phyloP scores from a whole-genome alignment of 2,329 filamentous ascomycete species.

The Colletotrichum orchidophilum region DNA sequence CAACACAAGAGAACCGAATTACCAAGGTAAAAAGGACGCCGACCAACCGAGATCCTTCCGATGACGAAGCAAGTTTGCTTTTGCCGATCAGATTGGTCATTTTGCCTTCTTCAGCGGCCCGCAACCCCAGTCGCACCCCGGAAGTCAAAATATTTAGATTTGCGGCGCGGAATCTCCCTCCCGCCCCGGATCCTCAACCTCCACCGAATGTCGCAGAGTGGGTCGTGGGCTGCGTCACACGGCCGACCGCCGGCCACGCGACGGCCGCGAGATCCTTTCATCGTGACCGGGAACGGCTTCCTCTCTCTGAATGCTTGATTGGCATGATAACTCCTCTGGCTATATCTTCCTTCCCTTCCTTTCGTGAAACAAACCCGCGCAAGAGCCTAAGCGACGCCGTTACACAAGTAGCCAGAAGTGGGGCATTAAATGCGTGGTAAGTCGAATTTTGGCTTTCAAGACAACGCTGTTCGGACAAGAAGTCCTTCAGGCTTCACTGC shows the following conservation, averaged over 20 bases:
- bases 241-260: too few relatives aligned
- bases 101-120: too few relatives aligned
- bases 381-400: not conserved
- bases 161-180: constrained; percentile 11
- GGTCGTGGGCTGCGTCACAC: not conserved
- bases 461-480: not conserved
- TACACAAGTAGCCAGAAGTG: not conserved
- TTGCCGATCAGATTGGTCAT: not conserved
- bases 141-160: constrained; percentile 10
- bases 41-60: constrained; percentile 7
- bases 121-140: not conserved
- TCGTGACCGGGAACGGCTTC: not conserved
- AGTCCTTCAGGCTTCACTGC: too few relatives aligned
- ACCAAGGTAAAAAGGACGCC: not conserved
- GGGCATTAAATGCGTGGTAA: not conserved
- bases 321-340: too few relatives aligned
- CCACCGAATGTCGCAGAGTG: not conserved
- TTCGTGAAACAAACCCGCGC: too few relatives aligned
- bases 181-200: constrained; percentile 18
- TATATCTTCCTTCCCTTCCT: too few relatives aligned
- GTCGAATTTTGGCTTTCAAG: not conserved
- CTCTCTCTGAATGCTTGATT: not conserved
- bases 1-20: not conserved
- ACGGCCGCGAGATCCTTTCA: not conserved
- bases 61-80: not conserved